These are phyloP conservation scores for Pelargonium fulgidum DNA, from an alignment of 441 rosid genomes.

Conservation along the genomic window DNA sequence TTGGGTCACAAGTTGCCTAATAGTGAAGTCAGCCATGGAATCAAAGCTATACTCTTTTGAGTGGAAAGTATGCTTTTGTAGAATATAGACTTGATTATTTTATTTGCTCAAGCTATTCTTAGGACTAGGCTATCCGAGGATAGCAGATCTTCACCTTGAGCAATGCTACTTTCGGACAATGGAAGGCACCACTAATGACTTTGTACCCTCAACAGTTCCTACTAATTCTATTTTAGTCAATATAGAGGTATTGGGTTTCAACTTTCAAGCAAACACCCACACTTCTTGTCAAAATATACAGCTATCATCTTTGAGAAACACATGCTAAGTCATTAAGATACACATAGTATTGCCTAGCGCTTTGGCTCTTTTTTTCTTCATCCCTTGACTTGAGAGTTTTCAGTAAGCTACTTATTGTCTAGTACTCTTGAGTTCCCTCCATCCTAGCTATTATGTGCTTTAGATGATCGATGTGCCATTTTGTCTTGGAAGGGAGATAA, in stretches of 20 bases:
- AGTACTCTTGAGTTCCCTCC: conserved; percentile 1
- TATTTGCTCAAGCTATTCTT: background rate
- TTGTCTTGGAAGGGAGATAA: background rate
- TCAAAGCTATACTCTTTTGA: background rate
- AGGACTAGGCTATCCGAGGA: background rate
- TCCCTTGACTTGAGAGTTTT: background rate
- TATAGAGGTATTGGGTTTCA: background rate
- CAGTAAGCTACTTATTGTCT: background rate
- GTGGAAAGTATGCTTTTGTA: background rate
- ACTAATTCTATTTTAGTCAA: background rate
- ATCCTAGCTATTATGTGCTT: background rate
- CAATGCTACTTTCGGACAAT: background rate
- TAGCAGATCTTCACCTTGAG: background rate
- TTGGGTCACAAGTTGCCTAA: background rate
- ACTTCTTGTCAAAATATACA: background rate
- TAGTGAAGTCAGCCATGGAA: background rate
- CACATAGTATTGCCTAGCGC: background rate
- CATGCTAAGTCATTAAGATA: background rate
- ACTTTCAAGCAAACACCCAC: background rate
- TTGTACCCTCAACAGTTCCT: background rate
- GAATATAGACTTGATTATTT: background rate
- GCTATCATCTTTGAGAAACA: background rate
- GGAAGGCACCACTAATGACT: conserved; percentile 1
- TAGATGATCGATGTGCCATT: background rate
- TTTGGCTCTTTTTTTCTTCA: background rate